Evolutionary conservation across 352 stramenopile species (phyloP).

Genomic region (Phytophthora tentaculata): DNA sequence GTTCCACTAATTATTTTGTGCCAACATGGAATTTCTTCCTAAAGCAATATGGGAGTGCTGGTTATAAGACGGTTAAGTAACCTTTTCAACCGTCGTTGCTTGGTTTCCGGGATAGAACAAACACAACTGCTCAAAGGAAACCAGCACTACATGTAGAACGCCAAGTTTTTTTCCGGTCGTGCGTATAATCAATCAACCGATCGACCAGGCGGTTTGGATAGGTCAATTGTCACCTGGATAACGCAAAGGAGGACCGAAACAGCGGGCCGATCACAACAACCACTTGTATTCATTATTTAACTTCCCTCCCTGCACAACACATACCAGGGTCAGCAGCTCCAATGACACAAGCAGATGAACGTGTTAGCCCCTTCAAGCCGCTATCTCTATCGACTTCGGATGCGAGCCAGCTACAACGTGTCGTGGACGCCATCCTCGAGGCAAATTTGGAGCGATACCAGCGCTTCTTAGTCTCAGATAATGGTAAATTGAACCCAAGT

Average conservation of each 20-base stretch:
- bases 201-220: not conserved
- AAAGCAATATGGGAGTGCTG: too few relatives aligned
- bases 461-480: conserved; percentile 17
- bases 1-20: too few relatives aligned
- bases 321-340: not conserved
- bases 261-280: not conserved
- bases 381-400: conserved; percentile 28
- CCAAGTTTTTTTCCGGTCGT: not conserved
- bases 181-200: not conserved
- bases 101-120: not conserved
- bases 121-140: not conserved
- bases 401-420: conserved; percentile 19
- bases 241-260: not conserved
- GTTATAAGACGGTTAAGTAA: too few relatives aligned
- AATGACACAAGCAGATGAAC: conserved; percentile 14
- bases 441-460: conserved; percentile 42
- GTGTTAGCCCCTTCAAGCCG: conserved; percentile 30
- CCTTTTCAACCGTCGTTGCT: too few relatives aligned
- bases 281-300: conserved; percentile 8
- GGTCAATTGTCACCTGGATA: not conserved
- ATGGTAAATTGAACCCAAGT: conserved; percentile 18
- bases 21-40: too few relatives aligned
- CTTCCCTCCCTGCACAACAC: not conserved
- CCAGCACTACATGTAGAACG: too few relatives aligned
- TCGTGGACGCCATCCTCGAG: conserved; percentile 31